Evolutionary conservation across 2,329 filamentous ascomycete species (phyloP).

Genomic region (Penicillium digitatum): DNA sequence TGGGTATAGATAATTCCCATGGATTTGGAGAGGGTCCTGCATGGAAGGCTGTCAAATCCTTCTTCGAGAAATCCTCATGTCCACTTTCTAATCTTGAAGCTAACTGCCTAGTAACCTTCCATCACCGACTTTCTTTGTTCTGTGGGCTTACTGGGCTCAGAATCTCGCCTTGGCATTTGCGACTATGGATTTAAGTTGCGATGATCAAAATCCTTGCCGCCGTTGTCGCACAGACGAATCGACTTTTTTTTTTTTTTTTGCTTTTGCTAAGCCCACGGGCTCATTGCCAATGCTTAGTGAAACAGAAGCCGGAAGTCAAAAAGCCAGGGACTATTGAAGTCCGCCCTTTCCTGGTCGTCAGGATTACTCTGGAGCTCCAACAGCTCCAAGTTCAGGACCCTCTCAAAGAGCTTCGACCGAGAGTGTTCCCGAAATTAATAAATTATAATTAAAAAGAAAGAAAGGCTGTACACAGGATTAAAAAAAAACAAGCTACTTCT

Average conservation of each 20-base stretch:
- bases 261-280: conserved; percentile 9
- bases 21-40: conserved; percentile 14
- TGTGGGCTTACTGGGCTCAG: not conserved
- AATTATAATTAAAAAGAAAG: too few relatives aligned
- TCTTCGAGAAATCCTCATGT: conserved; percentile 18
- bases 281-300: not conserved
- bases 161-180: conserved; percentile 8
- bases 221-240: conserved; percentile 30
- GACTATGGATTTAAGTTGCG: conserved; percentile 7
- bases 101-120: conserved; percentile 10
- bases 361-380: not conserved
- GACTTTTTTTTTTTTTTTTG: not conserved
- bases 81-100: conserved; percentile 3
- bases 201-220: conserved; percentile 10
- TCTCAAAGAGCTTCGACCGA: not conserved
- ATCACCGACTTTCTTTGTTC: not conserved
- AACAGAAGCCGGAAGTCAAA: not conserved
- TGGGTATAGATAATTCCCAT: conserved; percentile 6
- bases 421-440: not conserved
- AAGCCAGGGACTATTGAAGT: conserved; percentile 1
- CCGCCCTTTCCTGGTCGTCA: not conserved
- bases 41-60: conserved; percentile 26
- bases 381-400: not conserved
- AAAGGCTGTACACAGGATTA: not conserved
- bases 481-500: conserved; percentile 1